Evolutionary conservation across 2,329 filamentous ascomycete genomes (phyloP).

Genomic region (Zalaria sp.): DNA sequence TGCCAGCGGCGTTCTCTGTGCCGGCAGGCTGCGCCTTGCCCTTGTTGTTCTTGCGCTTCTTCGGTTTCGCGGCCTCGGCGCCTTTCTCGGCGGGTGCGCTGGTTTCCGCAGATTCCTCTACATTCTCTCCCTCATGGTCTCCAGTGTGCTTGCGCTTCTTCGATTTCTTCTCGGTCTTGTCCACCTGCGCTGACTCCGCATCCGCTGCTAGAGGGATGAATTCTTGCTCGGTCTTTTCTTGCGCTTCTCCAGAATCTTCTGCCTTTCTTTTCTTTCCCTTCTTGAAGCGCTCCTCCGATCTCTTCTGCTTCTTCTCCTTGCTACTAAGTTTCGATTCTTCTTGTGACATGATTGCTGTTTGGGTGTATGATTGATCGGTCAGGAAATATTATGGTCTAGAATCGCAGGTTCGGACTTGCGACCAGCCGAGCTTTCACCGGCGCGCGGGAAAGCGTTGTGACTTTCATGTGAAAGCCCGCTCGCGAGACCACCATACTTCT

Average conservation of each 20-base stretch:
- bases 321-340: constrained; percentile 15
- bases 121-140: constrained; percentile 8
- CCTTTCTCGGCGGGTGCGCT: constrained; percentile 3
- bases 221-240: constrained; percentile 11
- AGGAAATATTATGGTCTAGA: too few relatives aligned
- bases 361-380: too few relatives aligned
- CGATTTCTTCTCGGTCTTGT: constrained; percentile 8
- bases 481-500: too few relatives aligned
- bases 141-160: constrained; percentile 11
- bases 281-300: constrained; percentile 19
- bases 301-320: constrained; percentile 21
- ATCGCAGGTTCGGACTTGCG: too few relatives aligned
- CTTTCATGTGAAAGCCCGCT: too few relatives aligned
- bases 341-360: constrained; percentile 17
- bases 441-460: too few relatives aligned
- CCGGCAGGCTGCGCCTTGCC: constrained; percentile 5
- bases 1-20: not conserved
- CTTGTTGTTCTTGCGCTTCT: constrained; percentile 9
- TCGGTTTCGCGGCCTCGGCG: constrained; percentile 6
- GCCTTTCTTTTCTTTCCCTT: constrained; percentile 20
- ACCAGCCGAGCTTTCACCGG: too few relatives aligned
- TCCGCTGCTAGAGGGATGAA: constrained; percentile 7
- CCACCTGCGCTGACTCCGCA: constrained; percentile 3
- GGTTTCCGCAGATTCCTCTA: constrained; percentile 1
- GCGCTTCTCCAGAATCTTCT: constrained; percentile 10